A percentile compares a stretch with the other conserved stretches of the same genome.
Evolutionary conservation across 2,329 filamentous ascomycete species (phyloP).

Genomic region (Botrytis galanthina): DNA sequence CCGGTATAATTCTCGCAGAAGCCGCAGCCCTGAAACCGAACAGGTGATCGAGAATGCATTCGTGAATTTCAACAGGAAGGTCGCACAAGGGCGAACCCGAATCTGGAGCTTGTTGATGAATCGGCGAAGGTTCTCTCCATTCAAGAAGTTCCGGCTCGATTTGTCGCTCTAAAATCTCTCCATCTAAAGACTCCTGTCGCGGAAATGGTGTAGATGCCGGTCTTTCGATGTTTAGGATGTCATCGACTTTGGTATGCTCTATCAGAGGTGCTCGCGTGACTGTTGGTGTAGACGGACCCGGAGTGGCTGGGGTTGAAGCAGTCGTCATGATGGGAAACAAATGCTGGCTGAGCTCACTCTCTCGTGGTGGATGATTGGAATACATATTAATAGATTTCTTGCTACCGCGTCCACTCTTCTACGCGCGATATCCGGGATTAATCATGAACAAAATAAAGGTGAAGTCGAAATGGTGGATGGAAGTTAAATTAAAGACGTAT

Average conservation of each 20-base stretch:
- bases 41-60: conserved; percentile 67
- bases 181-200: conserved; percentile 34
- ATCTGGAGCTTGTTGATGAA: conserved; percentile 7
- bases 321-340: conserved; percentile 35
- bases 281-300: conserved; percentile 39
- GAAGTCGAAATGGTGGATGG: not conserved
- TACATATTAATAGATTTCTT: conserved; percentile 7
- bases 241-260: conserved; percentile 32
- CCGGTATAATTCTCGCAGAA: conserved; percentile 55
- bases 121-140: conserved; percentile 5
- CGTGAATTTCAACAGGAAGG: conserved; percentile 69
- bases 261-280: conserved; percentile 28
- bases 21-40: conserved; percentile 67
- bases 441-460: conserved; percentile 12
- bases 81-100: conserved; percentile 36
- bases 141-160: not conserved
- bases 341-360: conserved; percentile 28
- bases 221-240: conserved; percentile 35
- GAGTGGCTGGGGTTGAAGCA: conserved; percentile 36
- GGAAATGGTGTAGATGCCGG: conserved; percentile 39
- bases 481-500: not conserved
- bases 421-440: conserved; percentile 1
- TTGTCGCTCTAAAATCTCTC: conserved; percentile 30
- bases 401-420: conserved; percentile 4
- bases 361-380: conserved; percentile 16